phyloP scores from a whole-genome alignment of 2,329 filamentous ascomycete species.

The Paramyrothecium sp. region DNA sequence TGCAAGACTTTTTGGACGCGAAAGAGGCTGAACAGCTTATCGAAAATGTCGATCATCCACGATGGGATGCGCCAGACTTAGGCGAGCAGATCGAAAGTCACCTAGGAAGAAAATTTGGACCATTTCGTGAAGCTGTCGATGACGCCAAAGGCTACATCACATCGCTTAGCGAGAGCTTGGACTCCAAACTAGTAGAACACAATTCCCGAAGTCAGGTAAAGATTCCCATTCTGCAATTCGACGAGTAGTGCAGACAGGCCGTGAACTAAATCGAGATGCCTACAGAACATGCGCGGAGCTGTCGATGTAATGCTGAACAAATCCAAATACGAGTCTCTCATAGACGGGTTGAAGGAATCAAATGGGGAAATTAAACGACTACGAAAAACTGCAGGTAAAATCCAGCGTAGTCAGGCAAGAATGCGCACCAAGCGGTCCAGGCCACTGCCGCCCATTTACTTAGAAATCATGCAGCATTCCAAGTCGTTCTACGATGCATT shows the following conservation, averaged over 20 bases:
- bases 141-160: not conserved
- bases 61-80: not conserved
- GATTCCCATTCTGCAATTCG: no score
- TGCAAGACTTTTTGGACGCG: not conserved
- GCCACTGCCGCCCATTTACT: not conserved
- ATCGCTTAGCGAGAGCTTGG: not conserved
- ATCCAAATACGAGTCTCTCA: not conserved
- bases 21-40: not conserved
- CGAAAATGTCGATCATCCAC: not conserved
- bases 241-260: no score
- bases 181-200: no score
- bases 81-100: not conserved
- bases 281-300: not conserved
- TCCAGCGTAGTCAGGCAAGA: not conserved
- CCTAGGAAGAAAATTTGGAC: not conserved
- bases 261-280: no score
- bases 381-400: not conserved
- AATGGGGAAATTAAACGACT: not conserved
- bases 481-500: not conserved
- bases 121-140: not conserved
- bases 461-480: not conserved
- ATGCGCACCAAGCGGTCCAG: not conserved
- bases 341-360: not conserved
- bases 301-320: not conserved
- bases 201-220: no score